phyloP scores from a whole-genome alignment of 495 filamentous ascomycete genomes.

The Xylaria palmicola region DNA sequence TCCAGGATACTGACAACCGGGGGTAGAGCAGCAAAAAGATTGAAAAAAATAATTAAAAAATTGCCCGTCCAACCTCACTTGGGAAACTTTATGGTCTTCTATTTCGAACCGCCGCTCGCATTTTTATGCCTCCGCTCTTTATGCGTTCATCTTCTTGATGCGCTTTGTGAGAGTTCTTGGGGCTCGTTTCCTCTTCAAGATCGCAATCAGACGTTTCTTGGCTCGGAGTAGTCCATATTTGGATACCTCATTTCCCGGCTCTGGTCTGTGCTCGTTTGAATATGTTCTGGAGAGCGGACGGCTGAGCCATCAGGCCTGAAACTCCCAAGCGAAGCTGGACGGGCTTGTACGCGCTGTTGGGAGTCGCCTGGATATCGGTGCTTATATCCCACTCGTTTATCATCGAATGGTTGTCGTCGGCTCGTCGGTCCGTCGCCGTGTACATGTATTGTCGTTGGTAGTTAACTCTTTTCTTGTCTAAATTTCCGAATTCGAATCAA shows the following conservation, averaged over 20 bases:
- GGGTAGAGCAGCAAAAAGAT: background rate
- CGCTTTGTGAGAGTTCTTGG: too few species aligned
- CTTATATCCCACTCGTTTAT: background rate
- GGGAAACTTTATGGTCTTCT: too few species aligned
- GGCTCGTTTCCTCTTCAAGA: background rate
- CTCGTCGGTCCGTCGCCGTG: background rate
- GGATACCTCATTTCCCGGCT: background rate
- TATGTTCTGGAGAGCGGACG: background rate
- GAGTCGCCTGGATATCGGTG: background rate
- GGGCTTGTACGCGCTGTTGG: background rate
- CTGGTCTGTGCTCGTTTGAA: background rate
- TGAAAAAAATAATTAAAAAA: background rate
- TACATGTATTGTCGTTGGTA: background rate
- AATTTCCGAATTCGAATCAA: too few species aligned
- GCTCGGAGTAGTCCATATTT: background rate
- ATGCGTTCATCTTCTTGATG: too few species aligned
- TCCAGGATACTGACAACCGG: background rate
- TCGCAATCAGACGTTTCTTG: background rate
- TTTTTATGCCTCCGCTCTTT: too few species aligned
- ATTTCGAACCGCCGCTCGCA: too few species aligned
- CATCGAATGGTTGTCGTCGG: background rate
- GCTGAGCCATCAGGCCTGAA: background rate
- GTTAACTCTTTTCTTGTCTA: too few species aligned
- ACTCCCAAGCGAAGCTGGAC: background rate
- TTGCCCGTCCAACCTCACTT: background rate